Evolutionary conservation across 2,329 filamentous ascomycete genomes (phyloP).

Genomic region (Diaporthe citrichinensis): DNA sequence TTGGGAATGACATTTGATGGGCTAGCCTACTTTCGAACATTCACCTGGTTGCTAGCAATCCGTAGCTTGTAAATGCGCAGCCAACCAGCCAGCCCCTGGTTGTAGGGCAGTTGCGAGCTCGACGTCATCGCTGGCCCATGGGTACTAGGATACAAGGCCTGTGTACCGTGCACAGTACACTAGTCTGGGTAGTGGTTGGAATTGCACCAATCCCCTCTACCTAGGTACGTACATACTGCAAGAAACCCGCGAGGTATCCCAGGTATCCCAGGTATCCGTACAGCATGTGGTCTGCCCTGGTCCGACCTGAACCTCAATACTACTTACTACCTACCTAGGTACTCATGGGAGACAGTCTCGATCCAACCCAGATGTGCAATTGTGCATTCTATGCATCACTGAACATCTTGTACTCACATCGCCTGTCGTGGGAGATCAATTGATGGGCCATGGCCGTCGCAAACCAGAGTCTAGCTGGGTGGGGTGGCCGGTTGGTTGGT

Average conservation of each 20-base stretch:
- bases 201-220: background rate
- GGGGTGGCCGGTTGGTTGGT: background rate
- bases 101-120: background rate
- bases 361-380: background rate
- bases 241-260: too few species aligned
- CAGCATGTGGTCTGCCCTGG: too few species aligned
- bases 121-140: slow-evolving; percentile 26
- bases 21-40: background rate
- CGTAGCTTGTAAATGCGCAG: background rate
- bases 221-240: background rate
- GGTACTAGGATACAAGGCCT: background rate
- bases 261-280: too few species aligned
- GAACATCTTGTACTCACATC: background rate
- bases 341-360: background rate
- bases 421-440: background rate
- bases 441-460: background rate
- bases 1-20: background rate
- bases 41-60: background rate
- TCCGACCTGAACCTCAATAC: background rate
- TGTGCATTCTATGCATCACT: background rate
- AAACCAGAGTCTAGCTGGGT: background rate
- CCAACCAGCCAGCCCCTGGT: background rate
- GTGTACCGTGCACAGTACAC: background rate
- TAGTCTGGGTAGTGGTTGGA: background rate
- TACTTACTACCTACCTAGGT: too few species aligned